Evolutionary conservation across 2,329 filamentous ascomycete species (phyloP).

Genomic region (Clonostachys rhizophaga): DNA sequence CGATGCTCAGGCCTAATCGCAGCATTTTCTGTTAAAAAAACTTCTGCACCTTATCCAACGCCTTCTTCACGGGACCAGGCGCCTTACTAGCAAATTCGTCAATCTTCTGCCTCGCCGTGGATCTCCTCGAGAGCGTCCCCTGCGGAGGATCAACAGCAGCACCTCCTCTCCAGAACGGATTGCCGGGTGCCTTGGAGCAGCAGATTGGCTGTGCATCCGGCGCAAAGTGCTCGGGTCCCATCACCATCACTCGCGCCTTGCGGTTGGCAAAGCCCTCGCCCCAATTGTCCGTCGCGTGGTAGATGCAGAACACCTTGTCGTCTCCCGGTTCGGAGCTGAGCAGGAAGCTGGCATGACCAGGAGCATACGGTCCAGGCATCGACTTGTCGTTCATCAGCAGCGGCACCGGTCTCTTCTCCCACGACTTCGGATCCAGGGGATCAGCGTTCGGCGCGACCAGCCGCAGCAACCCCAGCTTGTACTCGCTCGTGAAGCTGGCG

Average conservation of each 20-base stretch:
- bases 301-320: constrained; percentile 5
- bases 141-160: not conserved
- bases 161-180: not conserved
- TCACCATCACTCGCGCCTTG: constrained; percentile 9
- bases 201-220: constrained; percentile 7
- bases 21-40: not conserved
- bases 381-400: constrained; percentile 5
- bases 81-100: not conserved
- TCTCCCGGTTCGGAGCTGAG: constrained; percentile 10
- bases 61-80: not conserved
- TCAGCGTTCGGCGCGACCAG: constrained; percentile 2
- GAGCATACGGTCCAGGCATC: constrained; percentile 6
- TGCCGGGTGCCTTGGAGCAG: constrained; percentile 3
- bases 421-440: constrained; percentile 6
- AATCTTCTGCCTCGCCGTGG: not conserved
- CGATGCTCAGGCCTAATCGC: too few relatives aligned
- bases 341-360: constrained; percentile 12
- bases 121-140: not conserved
- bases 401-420: constrained; percentile 4
- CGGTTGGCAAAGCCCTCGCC: constrained; percentile 11
- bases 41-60: not conserved
- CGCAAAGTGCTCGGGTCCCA: constrained; percentile 7
- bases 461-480: constrained; percentile 5
- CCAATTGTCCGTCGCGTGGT: constrained; percentile 7
- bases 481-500: constrained; percentile 8